Percentiles rank a stretch among this genome's conserved stretches.
phyloP scores from a whole-genome alignment of 2,329 filamentous ascomycete species.

The Pseudocercospora cruenta region DNA sequence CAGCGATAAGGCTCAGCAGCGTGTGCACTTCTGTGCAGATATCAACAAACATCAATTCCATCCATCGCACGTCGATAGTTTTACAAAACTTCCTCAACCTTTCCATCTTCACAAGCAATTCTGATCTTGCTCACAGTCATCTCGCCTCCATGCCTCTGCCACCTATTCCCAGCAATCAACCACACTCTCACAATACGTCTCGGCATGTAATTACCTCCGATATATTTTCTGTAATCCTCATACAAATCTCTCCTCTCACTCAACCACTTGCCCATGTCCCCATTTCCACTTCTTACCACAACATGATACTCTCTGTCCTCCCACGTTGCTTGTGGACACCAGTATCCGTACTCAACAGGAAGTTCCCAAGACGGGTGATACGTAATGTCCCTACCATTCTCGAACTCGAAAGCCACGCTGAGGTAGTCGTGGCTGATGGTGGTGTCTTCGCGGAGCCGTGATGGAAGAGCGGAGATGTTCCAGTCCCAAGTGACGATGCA shows the following conservation, averaged over 20 bases:
- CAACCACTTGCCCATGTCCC: constrained; percentile 6
- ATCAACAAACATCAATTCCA: neutral
- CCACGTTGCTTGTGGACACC: constrained; percentile 11
- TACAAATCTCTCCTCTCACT: constrained; percentile 13
- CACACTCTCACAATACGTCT: constrained; percentile 10
- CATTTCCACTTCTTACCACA: constrained; percentile 3
- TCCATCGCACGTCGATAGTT: neutral
- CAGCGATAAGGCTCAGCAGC: neutral
- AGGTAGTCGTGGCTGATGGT: constrained; percentile 15
- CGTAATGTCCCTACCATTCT: constrained; percentile 16
- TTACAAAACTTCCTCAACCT: neutral
- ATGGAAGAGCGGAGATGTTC: constrained; percentile 7
- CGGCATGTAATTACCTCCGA: constrained; percentile 2
- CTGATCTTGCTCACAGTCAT: constrained; percentile 11
- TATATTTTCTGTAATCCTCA: constrained; percentile 7
- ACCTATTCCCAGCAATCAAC: constrained; percentile 9
- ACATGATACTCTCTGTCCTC: constrained; percentile 14
- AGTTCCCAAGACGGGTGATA: constrained; percentile 11
- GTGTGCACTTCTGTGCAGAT: neutral
- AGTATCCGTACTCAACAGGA: constrained; percentile 10
- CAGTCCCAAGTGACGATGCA: constrained; percentile 1
- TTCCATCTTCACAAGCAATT: neutral
- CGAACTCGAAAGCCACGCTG: constrained; percentile 11
- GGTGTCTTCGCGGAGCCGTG: constrained; percentile 13
- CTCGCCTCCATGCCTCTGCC: constrained; percentile 11